Conservation (phyloP, 768 basidiomycete species). For the Gymnopilus dilepis region DNA sequence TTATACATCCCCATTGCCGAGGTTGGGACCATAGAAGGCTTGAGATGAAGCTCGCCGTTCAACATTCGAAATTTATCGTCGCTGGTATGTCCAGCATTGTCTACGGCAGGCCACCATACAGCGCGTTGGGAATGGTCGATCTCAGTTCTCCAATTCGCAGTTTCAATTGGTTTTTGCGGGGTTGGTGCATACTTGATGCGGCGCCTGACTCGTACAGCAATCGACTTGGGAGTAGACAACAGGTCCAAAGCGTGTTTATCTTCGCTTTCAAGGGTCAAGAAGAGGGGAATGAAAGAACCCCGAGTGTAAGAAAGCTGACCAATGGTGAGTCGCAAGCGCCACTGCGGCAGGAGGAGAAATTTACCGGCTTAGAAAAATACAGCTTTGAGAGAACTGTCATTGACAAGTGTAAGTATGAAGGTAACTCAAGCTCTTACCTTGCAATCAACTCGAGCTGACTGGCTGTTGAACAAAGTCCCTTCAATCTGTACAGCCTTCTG, state of each 20-base stretch:
- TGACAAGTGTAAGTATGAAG: background rate
- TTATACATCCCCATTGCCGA: slow-evolving; percentile 41
- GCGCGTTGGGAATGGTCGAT: slow-evolving; percentile 24
- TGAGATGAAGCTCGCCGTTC: slow-evolving; percentile 43
- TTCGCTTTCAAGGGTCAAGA: slow-evolving; percentile 34
- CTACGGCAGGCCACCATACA: slow-evolving; percentile 19
- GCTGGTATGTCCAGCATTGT: slow-evolving; percentile 20
- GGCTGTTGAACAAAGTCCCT: slow-evolving; percentile 36
- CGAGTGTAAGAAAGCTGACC: slow-evolving; percentile 44
- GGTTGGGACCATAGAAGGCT: slow-evolving; percentile 38
- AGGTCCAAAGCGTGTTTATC: slow-evolving; percentile 41
- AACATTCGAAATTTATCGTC: slow-evolving; percentile 31
- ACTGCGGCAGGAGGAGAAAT: slow-evolving; percentile 2
- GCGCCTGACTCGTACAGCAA: slow-evolving; percentile 33
- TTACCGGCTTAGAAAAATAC: slow-evolving; percentile 44
- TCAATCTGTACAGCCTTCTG: slow-evolving; percentile 29
- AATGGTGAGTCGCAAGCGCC: background rate
- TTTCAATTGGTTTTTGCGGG: slow-evolving; percentile 10
- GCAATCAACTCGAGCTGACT: slow-evolving; percentile 35
- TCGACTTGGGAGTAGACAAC: slow-evolving; percentile 36
- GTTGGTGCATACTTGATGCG: slow-evolving; percentile 10
- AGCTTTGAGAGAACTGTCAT: slow-evolving; percentile 31
- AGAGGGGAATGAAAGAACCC: slow-evolving; percentile 43
- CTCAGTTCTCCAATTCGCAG: slow-evolving; percentile 11
- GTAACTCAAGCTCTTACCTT: slow-evolving; percentile 31